Evolutionary conservation across 1,284 basidiomycete species (phyloP), one percentile per base, ranked within the genome.

Genomic region (Sparassis latifolia): DNA sequence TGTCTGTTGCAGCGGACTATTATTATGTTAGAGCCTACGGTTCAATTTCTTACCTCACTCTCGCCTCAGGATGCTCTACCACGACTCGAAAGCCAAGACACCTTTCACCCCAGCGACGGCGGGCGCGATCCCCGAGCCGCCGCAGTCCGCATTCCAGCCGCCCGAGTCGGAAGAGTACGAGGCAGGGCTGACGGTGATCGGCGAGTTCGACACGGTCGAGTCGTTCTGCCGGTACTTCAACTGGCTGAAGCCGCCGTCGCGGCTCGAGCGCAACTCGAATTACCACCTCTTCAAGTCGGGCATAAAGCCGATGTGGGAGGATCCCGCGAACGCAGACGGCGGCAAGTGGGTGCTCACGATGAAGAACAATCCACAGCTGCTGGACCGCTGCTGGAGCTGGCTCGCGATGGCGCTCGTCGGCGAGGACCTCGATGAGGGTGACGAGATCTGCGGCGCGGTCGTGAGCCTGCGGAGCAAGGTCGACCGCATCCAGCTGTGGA

Each of bases 291-390:
- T 97, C 82, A 97, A 97, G 69, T 76, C 82, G 31, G 87, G 87
- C 35, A 89, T 89, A 71, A 92, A 91, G 64, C 89, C 92, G 40
- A 95, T 96, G 90, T 97, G 94, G 93, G 94, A 97, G 70, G 94
- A 97, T 65, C 82, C 83, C 29, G 89, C 92, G 44, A 97, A 97
- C 66, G 86, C 88, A 6, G 78, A 85, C 45, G 93, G 93, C 29
- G 93, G 93, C 37, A 95, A 95, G 69, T 97, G 94, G 94, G 89
- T 92, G 20, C 69, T 97, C 48, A 92, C 93, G 57, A 89, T 97
- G 82, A 88, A 87, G 68, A 84, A 86, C 54, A 89, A 88, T 59
- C 82, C 87, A 3, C 71, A 72, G 35, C 66, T 95, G 55, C 72
- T 96, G 44, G 94, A 97, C 71, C 77, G 86, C 33, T 90, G 84